A percentile compares a stretch with the other conserved stretches of the same genome.
phyloP scores from a whole-genome alignment of 2,329 filamentous ascomycete species.

The Fusarium praegraminearum region DNA sequence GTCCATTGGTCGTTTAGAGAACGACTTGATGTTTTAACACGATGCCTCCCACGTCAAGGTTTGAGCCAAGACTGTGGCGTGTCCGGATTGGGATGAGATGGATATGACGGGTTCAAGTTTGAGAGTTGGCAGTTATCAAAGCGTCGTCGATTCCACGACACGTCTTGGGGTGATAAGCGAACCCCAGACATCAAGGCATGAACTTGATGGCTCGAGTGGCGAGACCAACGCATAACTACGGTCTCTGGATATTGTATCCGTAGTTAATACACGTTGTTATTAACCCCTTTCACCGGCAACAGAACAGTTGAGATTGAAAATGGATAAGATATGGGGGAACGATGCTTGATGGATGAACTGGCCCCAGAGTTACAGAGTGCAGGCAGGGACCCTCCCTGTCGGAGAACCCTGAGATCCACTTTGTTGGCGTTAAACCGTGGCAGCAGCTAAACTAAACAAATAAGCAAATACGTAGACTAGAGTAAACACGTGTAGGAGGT shows the following conservation, averaged over 20 bases:
- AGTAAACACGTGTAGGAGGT: constrained; percentile 19
- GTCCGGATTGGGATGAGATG: constrained; percentile 25
- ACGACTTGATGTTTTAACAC: constrained; percentile 11
- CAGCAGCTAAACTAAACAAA: constrained; percentile 4
- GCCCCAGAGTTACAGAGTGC: constrained; percentile 10
- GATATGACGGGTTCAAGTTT: constrained; percentile 1
- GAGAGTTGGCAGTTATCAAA: constrained; percentile 14
- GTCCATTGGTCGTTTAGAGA: constrained; percentile 4
- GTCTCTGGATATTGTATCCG: not conserved
- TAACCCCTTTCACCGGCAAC: constrained; percentile 13
- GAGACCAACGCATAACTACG: not conserved
- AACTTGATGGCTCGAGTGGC: not conserved
- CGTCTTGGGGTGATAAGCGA: not conserved
- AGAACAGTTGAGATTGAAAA: constrained; percentile 18
- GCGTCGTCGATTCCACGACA: not conserved
- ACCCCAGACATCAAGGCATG: not conserved
- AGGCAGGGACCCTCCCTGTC: constrained; percentile 18
- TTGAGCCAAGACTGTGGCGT: constrained; percentile 26
- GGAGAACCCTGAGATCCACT: constrained; percentile 23
- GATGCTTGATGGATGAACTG: constrained; percentile 14
- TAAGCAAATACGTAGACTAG: not conserved
- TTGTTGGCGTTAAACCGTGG: constrained; percentile 12
- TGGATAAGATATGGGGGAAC: constrained; percentile 19
- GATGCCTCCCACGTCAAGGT: constrained; percentile 11
- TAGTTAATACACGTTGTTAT: not conserved